These are phyloP conservation scores for Conticribra guillardii DNA, from an alignment of 108 stramenopile species.

Conservation along the genomic window DNA sequence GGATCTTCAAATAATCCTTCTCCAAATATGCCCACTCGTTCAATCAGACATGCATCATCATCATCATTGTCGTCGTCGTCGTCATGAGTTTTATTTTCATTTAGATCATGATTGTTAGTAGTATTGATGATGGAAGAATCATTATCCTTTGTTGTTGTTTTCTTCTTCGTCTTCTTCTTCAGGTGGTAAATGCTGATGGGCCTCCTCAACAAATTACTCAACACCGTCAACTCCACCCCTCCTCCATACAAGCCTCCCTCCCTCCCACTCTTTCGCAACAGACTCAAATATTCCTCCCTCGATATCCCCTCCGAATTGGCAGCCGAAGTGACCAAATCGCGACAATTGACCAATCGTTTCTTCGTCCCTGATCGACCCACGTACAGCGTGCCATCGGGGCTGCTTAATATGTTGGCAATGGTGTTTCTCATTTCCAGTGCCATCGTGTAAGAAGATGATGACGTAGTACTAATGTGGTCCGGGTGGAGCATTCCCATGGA, in stretches of 20 bases:
- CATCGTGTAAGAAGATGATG: conserved; percentile 34
- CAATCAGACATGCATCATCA: conserved; percentile 38
- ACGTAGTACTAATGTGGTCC: conserved; percentile 16
- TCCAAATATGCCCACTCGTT: conserved; percentile 73
- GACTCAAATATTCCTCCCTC: conserved; percentile 57
- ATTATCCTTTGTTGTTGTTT: background rate
- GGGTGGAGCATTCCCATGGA: conserved; percentile 55
- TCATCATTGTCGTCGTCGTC: background rate
- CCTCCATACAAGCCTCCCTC: conserved; percentile 74
- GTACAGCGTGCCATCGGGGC: conserved; percentile 53
- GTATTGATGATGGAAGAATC: too few relatives aligned
- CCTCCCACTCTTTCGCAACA: conserved; percentile 55
- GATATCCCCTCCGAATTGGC: conserved; percentile 54
- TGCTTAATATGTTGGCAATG: conserved; percentile 66
- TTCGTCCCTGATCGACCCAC: conserved; percentile 30
- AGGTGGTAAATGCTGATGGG: conserved; percentile 83
- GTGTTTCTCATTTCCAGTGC: conserved; percentile 53
- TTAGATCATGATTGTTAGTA: conserved; percentile 14
- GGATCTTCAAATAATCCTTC: conserved; percentile 68
- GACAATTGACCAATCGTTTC: conserved; percentile 54
- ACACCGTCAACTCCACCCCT: conserved; percentile 75
- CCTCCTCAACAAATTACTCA: conserved; percentile 75
- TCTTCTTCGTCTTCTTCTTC: background rate
- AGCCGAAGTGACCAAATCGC: conserved; percentile 56
- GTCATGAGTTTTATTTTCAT: background rate